phyloP scores from a whole-genome alignment of 208 protist genomes.

The Trypanosoma brucei region DNA sequence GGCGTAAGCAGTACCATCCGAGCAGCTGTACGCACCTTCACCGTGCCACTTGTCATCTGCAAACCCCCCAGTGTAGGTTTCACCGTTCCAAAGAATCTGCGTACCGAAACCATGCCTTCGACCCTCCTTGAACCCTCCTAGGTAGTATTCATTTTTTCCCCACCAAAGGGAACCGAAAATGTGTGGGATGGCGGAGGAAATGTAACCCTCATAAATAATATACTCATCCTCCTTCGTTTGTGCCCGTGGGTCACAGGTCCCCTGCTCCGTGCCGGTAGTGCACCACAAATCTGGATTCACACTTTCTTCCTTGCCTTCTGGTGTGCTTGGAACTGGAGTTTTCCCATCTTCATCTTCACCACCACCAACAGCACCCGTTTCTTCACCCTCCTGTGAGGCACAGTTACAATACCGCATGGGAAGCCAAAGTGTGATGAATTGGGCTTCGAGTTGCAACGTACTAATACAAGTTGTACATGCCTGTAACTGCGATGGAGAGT shows the following conservation, averaged over 20 bases:
- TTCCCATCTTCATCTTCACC: not conserved
- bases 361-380: not conserved
- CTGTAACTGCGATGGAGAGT: conserved; percentile 31
- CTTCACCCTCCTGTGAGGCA: not conserved
- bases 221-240: not conserved
- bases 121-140: conserved; percentile 55
- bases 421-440: conserved; percentile 60
- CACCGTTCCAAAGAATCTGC: conserved; percentile 58
- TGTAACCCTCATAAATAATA: conserved; percentile 75
- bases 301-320: not conserved
- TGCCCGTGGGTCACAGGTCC: not conserved
- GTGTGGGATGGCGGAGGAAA: conserved; percentile 51
- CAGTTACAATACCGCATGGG: conserved; percentile 40
- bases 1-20: conserved; percentile 64
- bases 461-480: conserved; percentile 71
- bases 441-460: conserved; percentile 35
- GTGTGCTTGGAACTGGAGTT: not conserved
- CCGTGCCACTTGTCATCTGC: conserved; percentile 55
- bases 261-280: not conserved
- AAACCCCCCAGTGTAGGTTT: conserved; percentile 70
- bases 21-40: conserved; percentile 49
- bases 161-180: conserved; percentile 83
- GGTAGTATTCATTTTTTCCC: conserved; percentile 53
- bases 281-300: not conserved
- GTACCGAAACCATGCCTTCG: conserved; percentile 55